Evolutionary conservation across 345 rosid species (phyloP).

Genomic region (Pelargonium nanum): DNA sequence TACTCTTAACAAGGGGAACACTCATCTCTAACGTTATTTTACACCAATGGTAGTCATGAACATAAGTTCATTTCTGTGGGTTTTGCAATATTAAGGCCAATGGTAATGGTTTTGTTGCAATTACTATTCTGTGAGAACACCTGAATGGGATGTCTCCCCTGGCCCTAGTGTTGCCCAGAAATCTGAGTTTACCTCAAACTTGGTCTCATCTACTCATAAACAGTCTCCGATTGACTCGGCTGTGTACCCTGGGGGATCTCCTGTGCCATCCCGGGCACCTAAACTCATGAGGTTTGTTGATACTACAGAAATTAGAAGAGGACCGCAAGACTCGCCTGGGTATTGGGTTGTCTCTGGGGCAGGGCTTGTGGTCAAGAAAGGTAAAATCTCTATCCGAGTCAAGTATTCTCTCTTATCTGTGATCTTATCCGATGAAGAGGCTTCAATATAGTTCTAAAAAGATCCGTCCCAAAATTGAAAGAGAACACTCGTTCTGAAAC

Average conservation of each 20-base stretch:
- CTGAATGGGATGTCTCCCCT: slow-evolving; percentile 88
- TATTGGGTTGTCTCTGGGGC: slow-evolving; percentile 98
- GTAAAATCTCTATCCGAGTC: slow-evolving; percentile 78
- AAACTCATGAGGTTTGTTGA: slow-evolving; percentile 82
- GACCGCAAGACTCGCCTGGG: slow-evolving; percentile 88
- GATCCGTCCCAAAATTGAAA: no score
- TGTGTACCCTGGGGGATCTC: slow-evolving; percentile 93
- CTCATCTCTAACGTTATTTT: no score
- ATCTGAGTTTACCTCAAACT: slow-evolving; percentile 78
- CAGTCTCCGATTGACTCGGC: slow-evolving; percentile 91
- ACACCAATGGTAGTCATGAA: no score
- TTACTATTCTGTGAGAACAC: slow-evolving; percentile 45
- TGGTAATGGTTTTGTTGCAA: no score
- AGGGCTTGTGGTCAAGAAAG: slow-evolving; percentile 67
- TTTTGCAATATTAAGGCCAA: no score
- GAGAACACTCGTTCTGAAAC: no score
- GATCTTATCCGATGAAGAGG: slow-evolving; percentile 47
- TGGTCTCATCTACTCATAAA: slow-evolving; percentile 69
- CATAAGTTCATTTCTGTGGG: no score
- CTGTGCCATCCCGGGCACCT: slow-evolving; percentile 73
- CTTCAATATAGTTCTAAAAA: no score
- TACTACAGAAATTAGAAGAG: slow-evolving; percentile 78
- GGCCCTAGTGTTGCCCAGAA: slow-evolving; percentile 63
- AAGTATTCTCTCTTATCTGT: slow-evolving; percentile 74
- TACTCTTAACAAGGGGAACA: no score